These are phyloP conservation scores for Myxozyma nipponensis DNA, from an alignment of 805 yeast genomes.

Conservation along the genomic window DNA sequence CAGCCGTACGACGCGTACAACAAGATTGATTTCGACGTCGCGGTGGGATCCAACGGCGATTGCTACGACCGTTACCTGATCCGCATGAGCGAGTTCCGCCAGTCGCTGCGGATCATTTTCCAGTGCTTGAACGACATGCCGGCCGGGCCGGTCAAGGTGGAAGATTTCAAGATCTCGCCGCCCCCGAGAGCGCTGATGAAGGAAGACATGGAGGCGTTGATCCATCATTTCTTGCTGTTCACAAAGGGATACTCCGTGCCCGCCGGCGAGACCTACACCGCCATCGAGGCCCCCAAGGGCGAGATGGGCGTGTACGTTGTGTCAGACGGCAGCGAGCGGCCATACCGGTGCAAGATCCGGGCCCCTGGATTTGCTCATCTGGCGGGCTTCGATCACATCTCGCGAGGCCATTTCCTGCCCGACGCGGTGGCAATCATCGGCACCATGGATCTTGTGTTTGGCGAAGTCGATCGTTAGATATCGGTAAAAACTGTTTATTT, in stretches of 20 bases:
- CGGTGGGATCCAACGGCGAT: conserved; percentile 85
- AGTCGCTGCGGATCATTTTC: conserved; percentile 80
- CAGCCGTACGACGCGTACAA: conserved; percentile 91
- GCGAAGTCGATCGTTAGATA: conserved; percentile 92
- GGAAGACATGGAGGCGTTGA: conserved; percentile 88
- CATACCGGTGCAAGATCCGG: conserved; percentile 87
- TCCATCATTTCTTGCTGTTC: conserved; percentile 82
- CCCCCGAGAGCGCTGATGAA: conserved; percentile 82
- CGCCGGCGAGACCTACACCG: conserved; percentile 85
- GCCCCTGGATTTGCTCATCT: conserved; percentile 93
- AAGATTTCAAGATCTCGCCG: conserved; percentile 79
- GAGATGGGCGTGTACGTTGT: conserved; percentile 90
- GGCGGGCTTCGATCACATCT: conserved; percentile 81
- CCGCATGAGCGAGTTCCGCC: conserved; percentile 91
- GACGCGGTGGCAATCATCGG: conserved; percentile 93
- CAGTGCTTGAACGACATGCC: conserved; percentile 92
- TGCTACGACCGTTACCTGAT: conserved; percentile 85
- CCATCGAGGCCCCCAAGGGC: conserved; percentile 92
- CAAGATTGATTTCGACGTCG: conserved; percentile 76
- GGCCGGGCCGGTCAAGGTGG: conserved; percentile 85
- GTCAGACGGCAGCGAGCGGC: conserved; percentile 85
- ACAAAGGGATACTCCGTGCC: conserved; percentile 89
- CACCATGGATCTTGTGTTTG: conserved; percentile 92
- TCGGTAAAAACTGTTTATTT: neutral
- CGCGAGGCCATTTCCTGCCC: conserved; percentile 82